A percentile compares a stretch with the other conserved stretches of the same genome.
These are phyloP conservation scores for Panus rudis DNA, from an alignment of 768 basidiomycete genomes.

Conservation along the genomic window DNA sequence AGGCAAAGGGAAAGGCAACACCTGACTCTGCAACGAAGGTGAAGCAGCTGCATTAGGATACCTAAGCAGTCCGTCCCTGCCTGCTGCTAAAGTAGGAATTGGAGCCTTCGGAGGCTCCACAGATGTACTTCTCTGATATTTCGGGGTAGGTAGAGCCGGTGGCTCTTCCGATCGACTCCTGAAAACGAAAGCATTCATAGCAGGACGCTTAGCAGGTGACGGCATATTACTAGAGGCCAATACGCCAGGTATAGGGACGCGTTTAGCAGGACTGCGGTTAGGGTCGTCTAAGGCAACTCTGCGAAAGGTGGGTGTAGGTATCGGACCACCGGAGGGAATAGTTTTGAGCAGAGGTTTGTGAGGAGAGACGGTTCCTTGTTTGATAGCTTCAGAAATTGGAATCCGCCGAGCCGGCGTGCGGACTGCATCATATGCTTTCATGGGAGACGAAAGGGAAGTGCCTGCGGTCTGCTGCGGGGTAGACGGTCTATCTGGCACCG, in stretches of 20 bases:
- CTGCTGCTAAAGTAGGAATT: constrained; percentile 7
- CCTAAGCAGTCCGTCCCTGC: too few species aligned
- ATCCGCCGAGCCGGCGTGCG: constrained; percentile 64
- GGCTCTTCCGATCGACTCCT: constrained; percentile 10
- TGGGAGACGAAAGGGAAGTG: not conserved
- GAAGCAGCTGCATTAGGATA: too few species aligned
- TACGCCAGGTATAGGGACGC: constrained; percentile 24
- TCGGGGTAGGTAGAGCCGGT: constrained; percentile 4
- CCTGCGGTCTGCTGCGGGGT: not conserved
- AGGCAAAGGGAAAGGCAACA: constrained; percentile 11
- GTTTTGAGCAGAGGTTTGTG: constrained; percentile 27
- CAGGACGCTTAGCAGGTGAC: not conserved
- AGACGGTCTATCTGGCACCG: not conserved
- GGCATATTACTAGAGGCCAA: not conserved
- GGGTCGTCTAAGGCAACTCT: constrained; percentile 33
- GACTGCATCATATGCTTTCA: constrained; percentile 26
- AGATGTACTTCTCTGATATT: constrained; percentile 27
- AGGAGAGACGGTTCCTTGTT: constrained; percentile 43
- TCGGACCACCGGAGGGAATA: constrained; percentile 10
- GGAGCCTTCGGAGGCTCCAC: constrained; percentile 25
- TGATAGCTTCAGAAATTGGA: constrained; percentile 44
- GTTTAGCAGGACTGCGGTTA: constrained; percentile 29
- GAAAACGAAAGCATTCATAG: not conserved
- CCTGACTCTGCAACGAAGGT: too few species aligned
- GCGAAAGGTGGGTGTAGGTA: constrained; percentile 32